Conservation (phyloP, 202 grass and related monocot species). For the Setaria italica region DNA sequence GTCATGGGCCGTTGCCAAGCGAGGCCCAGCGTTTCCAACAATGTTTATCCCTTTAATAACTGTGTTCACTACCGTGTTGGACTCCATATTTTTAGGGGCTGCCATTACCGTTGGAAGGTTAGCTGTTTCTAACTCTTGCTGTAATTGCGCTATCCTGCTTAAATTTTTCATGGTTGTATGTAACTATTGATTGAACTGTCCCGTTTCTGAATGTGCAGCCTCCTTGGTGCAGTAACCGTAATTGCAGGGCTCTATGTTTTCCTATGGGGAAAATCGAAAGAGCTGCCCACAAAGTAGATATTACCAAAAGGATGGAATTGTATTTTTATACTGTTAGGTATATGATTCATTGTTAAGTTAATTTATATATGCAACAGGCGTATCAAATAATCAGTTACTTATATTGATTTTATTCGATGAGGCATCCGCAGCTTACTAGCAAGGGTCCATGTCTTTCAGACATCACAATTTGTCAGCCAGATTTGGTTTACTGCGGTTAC, state of each 20-base stretch:
- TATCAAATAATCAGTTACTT: neutral
- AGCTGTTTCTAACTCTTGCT: neutral
- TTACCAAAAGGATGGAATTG: neutral
- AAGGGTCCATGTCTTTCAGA: too few species aligned
- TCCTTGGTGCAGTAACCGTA: neutral
- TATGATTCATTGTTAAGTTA: neutral
- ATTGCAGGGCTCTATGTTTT: constrained; percentile 19
- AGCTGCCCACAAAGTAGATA: neutral
- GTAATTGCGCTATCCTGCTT: neutral
- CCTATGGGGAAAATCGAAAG: constrained; percentile 3
- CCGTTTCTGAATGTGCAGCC: neutral
- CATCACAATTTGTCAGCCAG: too few species aligned
- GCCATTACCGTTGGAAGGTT: constrained; percentile 14
- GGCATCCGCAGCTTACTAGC: too few species aligned
- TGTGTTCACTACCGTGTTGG: constrained; percentile 13
- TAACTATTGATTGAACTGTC: neutral
- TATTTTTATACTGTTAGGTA: neutral
- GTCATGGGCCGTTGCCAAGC: constrained; percentile 13
- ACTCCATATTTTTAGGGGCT: constrained; percentile 16
- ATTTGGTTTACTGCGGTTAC: too few species aligned
- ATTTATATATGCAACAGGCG: neutral
- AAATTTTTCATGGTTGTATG: neutral
- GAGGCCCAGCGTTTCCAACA: constrained; percentile 11
- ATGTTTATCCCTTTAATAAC: constrained; percentile 22
- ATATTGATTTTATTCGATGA: too few species aligned